Conservation (phyloP, 2,329 filamentous ascomycete genomes). For the Alternaria consortialis region DNA sequence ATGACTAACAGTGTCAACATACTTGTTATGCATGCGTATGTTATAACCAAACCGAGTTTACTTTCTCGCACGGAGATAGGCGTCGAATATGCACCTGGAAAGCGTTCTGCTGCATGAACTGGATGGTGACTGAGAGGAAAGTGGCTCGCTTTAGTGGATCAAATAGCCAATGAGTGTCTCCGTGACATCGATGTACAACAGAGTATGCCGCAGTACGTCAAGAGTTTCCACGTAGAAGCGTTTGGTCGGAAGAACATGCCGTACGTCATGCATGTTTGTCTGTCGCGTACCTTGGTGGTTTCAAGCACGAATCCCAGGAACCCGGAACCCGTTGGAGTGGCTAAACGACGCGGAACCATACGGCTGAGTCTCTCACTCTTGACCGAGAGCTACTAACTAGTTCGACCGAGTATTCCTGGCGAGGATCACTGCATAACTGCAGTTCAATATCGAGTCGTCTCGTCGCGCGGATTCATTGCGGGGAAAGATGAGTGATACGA, state of each 20-base stretch:
- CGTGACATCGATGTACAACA: background rate
- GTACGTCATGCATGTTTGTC: conserved; percentile 12
- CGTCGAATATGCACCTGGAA: background rate
- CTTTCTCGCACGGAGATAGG: background rate
- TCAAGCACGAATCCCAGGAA: background rate
- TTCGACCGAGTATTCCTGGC: background rate
- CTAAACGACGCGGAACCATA: background rate
- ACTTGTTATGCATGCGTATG: background rate
- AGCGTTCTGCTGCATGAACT: background rate
- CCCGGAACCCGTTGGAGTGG: background rate
- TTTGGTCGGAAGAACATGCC: conserved; percentile 14
- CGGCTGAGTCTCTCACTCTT: background rate
- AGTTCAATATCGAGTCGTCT: background rate
- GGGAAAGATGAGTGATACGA: background rate
- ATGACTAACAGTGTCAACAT: background rate
- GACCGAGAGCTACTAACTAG: background rate
- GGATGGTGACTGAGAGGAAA: background rate
- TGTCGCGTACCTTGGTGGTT: background rate
- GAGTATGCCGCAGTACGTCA: background rate
- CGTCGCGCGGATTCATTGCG: background rate
- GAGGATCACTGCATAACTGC: conserved; percentile 2
- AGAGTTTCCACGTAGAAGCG: background rate
- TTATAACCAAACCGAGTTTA: background rate
- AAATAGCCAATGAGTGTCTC: background rate
- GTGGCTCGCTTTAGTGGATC: background rate